Evolutionary conservation across 2,329 filamentous ascomycete genomes (phyloP), one percentile per base, ranked within the genome.

Genomic region (Fusarium azukiicola): DNA sequence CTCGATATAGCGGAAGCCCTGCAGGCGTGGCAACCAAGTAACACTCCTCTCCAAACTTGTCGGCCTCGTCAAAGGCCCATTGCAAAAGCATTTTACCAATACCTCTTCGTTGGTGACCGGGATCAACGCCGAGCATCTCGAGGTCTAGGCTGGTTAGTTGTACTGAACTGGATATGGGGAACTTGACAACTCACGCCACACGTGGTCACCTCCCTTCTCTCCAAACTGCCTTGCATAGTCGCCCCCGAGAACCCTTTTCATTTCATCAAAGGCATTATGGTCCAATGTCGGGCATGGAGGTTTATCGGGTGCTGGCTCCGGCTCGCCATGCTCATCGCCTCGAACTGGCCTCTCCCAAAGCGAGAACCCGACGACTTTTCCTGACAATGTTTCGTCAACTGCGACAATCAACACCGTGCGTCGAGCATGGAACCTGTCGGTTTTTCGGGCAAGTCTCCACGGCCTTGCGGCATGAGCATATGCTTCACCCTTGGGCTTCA

Each of bases 361-460:
- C 17, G 56, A 36, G 14, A 61, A 61, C 21, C 56, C 56, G 12
- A 61, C 56, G 1, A 61, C 56, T 40, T 40, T 61, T 2, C 36
- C 56, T 0, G 36, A 61, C 14, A 61, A 6, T 3, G 36, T 36
- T 21, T 61, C 56, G 10, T 61, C 56, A 23, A 61, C 56, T 2
- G 36, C 56, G 3, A 61, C 56, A 40, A 61, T 23, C 56, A 61
- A 23, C 21, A 23, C 23, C 11, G 56, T 61, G 2, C 56, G 56
- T 40, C 12, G 3, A 2, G 56, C 38, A 23, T 40, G 21, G 17
- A 61, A 23, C 4, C 56, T 61, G n/a, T 40, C 56, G 0, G 56
- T 61, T 17, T 61, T 61, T 19, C 56, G 56, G 5, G 56, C 56
- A 61, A 61, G 56, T 17, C 56, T 61, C 56, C 56, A 61, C 9